Percentiles rank a stretch among this genome's conserved stretches.
These are phyloP conservation scores for Kokia cookei DNA, from an alignment of 441 rosid genomes.

Conservation along the genomic window DNA sequence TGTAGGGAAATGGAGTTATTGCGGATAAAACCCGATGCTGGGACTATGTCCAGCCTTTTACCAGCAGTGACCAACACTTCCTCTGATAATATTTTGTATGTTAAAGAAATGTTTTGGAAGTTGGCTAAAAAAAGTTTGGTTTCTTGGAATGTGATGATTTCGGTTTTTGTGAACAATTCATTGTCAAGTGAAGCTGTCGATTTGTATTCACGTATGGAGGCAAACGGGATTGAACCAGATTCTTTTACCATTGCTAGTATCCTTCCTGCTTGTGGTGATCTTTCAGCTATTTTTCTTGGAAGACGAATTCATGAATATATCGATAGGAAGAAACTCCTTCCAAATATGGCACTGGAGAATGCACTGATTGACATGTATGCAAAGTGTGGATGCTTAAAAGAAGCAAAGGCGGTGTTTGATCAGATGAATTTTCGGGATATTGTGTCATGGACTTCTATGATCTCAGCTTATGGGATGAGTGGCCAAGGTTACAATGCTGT, in stretches of 20 bases:
- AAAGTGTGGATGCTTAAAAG: slow-evolving; percentile 45
- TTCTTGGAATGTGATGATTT: slow-evolving; percentile 61
- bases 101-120: slow-evolving; percentile 39
- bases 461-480: slow-evolving; percentile 53
- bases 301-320: slow-evolving; percentile 39
- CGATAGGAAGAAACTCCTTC: slow-evolving; percentile 35
- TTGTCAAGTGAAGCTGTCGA: slow-evolving; percentile 47
- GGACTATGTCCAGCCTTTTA: slow-evolving; percentile 58
- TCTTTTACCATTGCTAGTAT: slow-evolving; percentile 46
- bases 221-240: slow-evolving; percentile 39
- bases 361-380: slow-evolving; percentile 56
- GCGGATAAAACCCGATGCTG: slow-evolving; percentile 35
- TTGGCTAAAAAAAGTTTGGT: slow-evolving; percentile 34
- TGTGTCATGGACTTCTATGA: slow-evolving; percentile 61
- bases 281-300: slow-evolving; percentile 44
- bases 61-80: slow-evolving; percentile 48
- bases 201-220: slow-evolving; percentile 37
- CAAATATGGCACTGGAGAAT: slow-evolving; percentile 45
- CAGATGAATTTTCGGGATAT: slow-evolving; percentile 40
- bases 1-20: slow-evolving; percentile 44
- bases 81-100: slow-evolving; percentile 30
- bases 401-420: slow-evolving; percentile 48
- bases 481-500: slow-evolving; percentile 46
- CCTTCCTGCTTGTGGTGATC: slow-evolving; percentile 59
- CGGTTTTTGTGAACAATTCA: slow-evolving; percentile 37